phyloP scores from a whole-genome alignment of 2,329 filamentous ascomycete species.

The Mariannaea elegans region DNA sequence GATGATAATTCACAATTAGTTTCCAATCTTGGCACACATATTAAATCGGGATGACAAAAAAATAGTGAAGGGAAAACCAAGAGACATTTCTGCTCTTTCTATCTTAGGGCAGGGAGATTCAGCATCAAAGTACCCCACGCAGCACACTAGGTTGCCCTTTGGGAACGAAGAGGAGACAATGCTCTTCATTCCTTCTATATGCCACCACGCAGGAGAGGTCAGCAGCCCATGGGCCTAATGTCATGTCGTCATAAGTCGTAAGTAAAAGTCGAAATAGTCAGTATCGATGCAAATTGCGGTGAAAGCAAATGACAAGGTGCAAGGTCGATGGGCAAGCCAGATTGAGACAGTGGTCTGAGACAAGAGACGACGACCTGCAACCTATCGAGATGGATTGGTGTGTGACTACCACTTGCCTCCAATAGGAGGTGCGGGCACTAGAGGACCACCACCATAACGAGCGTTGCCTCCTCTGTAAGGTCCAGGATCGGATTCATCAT shows the following conservation, averaged over 20 bases:
- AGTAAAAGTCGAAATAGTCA: no score
- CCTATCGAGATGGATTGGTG: neutral
- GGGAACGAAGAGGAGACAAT: neutral
- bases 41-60: conserved; percentile 26
- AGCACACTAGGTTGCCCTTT: conserved; percentile 35
- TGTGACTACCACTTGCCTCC: conserved; percentile 24
- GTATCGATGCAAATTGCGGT: conserved; percentile 7
- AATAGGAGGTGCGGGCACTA: conserved; percentile 48
- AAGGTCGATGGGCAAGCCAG: neutral
- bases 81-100: conserved; percentile 37
- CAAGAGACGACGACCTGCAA: neutral
- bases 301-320: neutral
- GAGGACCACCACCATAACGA: conserved; percentile 49
- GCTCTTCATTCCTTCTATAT: conserved; percentile 16
- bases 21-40: conserved; percentile 42
- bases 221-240: conserved; percentile 23
- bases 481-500: conserved; percentile 51
- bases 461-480: conserved; percentile 57
- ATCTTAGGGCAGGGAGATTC: conserved; percentile 37
- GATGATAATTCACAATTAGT: conserved; percentile 54
- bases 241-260: conserved; percentile 41
- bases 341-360: neutral
- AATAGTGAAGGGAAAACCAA: conserved; percentile 24
- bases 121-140: conserved; percentile 35
- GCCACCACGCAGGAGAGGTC: conserved; percentile 17